phyloP scores from a whole-genome alignment of 192 early-diverging fungal species.

The Coemansia sp. region DNA sequence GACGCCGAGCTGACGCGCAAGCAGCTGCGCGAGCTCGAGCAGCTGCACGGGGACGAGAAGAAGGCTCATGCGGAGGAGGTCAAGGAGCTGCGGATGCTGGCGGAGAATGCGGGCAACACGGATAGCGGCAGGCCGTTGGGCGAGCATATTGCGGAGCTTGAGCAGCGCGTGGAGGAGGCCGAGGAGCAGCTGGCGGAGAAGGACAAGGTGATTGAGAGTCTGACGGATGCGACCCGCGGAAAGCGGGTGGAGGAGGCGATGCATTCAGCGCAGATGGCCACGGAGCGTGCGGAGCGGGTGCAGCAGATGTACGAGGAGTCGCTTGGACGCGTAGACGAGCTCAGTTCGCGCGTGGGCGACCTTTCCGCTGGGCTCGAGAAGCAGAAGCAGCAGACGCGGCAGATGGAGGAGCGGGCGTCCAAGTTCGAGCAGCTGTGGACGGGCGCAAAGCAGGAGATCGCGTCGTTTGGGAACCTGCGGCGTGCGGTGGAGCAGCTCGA shows the following conservation, averaged over 20 bases:
- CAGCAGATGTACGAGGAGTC: conserved; percentile 42
- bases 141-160: conserved; percentile 8
- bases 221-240: conserved; percentile 17
- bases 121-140: background rate
- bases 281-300: conserved; percentile 46
- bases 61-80: conserved; percentile 14
- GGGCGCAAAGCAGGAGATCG: conserved; percentile 38
- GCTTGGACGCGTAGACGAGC: conserved; percentile 21
- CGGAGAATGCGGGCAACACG: conserved; percentile 9
- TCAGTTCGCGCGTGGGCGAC: conserved; percentile 14
- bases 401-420: conserved; percentile 19
- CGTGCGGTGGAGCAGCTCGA: conserved; percentile 37
- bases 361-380: conserved; percentile 21
- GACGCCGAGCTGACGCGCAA: conserved; percentile 40
- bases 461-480: conserved; percentile 31
- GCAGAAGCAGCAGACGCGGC: conserved; percentile 29
- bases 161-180: conserved; percentile 15
- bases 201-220: conserved; percentile 14
- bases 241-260: conserved; percentile 35
- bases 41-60: conserved; percentile 26
- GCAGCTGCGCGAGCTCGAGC: conserved; percentile 45
- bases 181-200: conserved; percentile 25
- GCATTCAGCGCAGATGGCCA: conserved; percentile 31
- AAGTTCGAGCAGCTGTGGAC: conserved; percentile 50
- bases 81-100: background rate